Base-by-base conservation (phyloP, 1,284 basidiomycete genomes). In the Heimioporus punctisporus region DNA sequence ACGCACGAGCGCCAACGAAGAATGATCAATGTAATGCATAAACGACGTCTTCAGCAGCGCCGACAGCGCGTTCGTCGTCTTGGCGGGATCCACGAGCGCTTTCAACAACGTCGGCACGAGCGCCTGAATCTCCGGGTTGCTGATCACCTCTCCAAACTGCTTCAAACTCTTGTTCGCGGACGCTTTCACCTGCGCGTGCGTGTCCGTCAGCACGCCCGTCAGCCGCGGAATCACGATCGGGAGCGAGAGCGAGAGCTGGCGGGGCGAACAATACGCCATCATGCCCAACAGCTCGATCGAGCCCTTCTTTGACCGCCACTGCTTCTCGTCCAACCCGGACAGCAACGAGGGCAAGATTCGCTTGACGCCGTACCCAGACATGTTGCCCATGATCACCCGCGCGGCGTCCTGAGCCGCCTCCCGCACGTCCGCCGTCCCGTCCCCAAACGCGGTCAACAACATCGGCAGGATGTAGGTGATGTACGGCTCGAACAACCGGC, bases 201-300 rank as follows among this genome's bases (percentile, higher is more conserved):
- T 97, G 73, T 99, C 97, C 54, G 95, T 98, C 56, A 99, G 79
- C 49, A 98, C 96, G 21, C 90, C 93, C 30, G 96, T 98, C 15
- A 99, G 77, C 25, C 93, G 89, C 9, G 97, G 97, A 55, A 99
- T 97, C 70, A 99, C 94, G 46, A 97, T 94, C 2, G 97, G 97
- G 8, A 99, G 81, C 5, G 97, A 98, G 25, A 95, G 80, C 1
- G 97, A 98, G 15, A 99, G 84, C 72, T 99, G 97, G 48, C 88
- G 86, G 4, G 97, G 97, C 8, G 97, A 95, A 74, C 97, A 97
- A 74, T 97, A 99, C 1, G 97, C 97, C 96, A 99, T 99, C 78
- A 96, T 92, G 37, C 97, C 97, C 52, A 99, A 79, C n/a, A 99
- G 76, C 71, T 99, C 97, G 60, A 99, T 98, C 5, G 95, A 97